Evolutionary conservation across 345 rosid genomes (phyloP).

Genomic region (Eucalyptus tenuipes): DNA sequence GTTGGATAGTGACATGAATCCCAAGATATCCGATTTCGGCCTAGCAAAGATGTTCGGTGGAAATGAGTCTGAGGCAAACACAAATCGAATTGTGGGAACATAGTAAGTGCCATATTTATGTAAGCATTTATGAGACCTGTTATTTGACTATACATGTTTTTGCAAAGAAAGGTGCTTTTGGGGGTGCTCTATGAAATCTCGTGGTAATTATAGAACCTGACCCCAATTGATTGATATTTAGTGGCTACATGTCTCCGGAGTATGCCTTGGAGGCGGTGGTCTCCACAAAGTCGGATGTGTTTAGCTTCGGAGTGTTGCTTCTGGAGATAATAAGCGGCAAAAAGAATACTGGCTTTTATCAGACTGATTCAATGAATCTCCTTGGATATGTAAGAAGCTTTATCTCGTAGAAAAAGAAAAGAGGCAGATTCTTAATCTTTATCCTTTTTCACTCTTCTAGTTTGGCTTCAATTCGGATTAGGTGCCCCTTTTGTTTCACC

Average conservation of each 20-base stretch:
- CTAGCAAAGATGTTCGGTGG: constrained; percentile 12
- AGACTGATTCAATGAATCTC: constrained; percentile 1
- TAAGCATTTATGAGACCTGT: neutral
- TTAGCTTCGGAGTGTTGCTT: constrained; percentile 15
- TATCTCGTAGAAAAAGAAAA: neutral
- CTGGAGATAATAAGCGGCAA: constrained; percentile 15
- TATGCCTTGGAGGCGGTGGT: constrained; percentile 5
- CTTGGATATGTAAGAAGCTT: constrained; percentile 4
- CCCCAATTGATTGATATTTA: neutral
- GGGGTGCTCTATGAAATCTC: neutral
- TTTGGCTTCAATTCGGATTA: neutral
- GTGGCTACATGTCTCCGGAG: constrained; percentile 13
- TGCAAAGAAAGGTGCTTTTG: neutral
- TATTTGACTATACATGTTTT: neutral
- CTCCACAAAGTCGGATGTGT: constrained; percentile 14
- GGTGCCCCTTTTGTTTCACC: fast-evolving
- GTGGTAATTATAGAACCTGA: neutral
- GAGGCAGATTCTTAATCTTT: too few relatives aligned
- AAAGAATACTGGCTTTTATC: constrained; percentile 13
- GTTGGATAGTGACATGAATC: constrained; percentile 14
- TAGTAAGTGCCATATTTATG: constrained; percentile 4
- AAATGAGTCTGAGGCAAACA: constrained; percentile 11
- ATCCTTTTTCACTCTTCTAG: neutral
- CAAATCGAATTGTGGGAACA: constrained; percentile 35
- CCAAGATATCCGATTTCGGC: constrained; percentile 26